Percentiles rank a stretch among this genome's conserved stretches.
These are phyloP conservation scores for Mycena sanguinolenta DNA, from an alignment of 768 basidiomycete species.

Conservation along the genomic window DNA sequence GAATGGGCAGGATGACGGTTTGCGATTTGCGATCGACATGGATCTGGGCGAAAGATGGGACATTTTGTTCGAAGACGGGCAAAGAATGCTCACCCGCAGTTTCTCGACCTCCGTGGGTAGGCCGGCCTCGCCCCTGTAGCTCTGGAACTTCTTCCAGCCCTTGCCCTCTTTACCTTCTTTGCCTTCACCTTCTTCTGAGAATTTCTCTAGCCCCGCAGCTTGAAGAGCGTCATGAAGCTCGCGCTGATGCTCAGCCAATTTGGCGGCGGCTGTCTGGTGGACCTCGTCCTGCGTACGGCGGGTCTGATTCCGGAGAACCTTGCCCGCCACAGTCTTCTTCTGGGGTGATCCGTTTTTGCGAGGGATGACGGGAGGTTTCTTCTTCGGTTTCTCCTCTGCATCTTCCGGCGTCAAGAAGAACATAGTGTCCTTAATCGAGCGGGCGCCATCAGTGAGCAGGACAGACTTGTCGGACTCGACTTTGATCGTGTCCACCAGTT, in stretches of 20 bases:
- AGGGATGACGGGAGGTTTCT: constrained; percentile 62
- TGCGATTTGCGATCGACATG: constrained; percentile 91
- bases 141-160: constrained; percentile 95
- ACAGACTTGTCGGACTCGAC: constrained; percentile 75
- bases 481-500: constrained; percentile 90
- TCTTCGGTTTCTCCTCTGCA: constrained; percentile 68
- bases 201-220: constrained; percentile 83
- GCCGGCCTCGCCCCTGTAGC: constrained; percentile 94
- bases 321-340: constrained; percentile 85
- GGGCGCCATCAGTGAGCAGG: constrained; percentile 87
- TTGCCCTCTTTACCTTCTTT: constrained; percentile 88
- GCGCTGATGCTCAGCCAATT: constrained; percentile 88
- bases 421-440: constrained; percentile 86
- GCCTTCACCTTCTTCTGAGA: constrained; percentile 84
- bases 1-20: constrained; percentile 91
- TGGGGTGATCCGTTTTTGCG: constrained; percentile 75
- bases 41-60: constrained; percentile 65
- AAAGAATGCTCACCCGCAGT: constrained; percentile 70
- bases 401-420: constrained; percentile 83
- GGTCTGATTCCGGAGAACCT: constrained; percentile 92
- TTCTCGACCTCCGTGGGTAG: constrained; percentile 87
- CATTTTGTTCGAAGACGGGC: background rate
- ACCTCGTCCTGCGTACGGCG: constrained; percentile 90
- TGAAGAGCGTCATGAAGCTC: constrained; percentile 86
- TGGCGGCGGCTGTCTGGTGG: constrained; percentile 80